Evolutionary conservation across 495 filamentous ascomycete species (phyloP), one percentile per base, ranked within the genome.

Genomic region (Tuber indicum): DNA sequence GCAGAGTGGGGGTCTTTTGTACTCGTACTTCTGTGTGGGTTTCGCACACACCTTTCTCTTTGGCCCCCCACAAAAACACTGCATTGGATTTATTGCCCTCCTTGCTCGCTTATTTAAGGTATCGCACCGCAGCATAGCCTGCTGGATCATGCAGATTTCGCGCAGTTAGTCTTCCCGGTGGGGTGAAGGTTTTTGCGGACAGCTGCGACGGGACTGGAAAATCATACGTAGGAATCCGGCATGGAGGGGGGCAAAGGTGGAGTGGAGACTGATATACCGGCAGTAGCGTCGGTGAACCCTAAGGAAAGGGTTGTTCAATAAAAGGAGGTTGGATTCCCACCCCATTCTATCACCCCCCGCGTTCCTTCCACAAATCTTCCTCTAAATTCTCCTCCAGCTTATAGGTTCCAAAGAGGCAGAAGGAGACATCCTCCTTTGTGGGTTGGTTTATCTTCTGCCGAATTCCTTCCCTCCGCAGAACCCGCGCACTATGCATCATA

Each of bases 71-170:
- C 26, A 43, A 69, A 72, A 72, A 70, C 69, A 73, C 73, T 46
- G 74, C 66, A 76, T 76, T 78, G 74, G 71, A 70, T 66, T 69
- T 26, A 58, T 73, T 32, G 47, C 71, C 71, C 58, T 80, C 76
- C 72, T 76, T 74, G 47, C 77, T 80, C 78, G 78, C 78, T 80
- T 80, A 80, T 79, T 80, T 80, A 80, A 80, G 71, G 77, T 80
- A 74, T 76, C 79, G 78, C 78, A 80, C 80, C 78, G 74, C 71
- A 62, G 71, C n/a, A 79, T 80, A 76, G 77, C 71, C 75, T 80
- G 77, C 77, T 78, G 72, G 71, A 77, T 74, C 43, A 75, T 79
- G 77, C 66, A 72, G 78, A 79, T 74, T 79, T 47, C 46, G 46
- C 62, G 58, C 78, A 75, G 78, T 66, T 69, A 46, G 44, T 74